Conservation (phyloP, 2,329 filamentous ascomycete genomes). For the Paraphoma sp. region DNA sequence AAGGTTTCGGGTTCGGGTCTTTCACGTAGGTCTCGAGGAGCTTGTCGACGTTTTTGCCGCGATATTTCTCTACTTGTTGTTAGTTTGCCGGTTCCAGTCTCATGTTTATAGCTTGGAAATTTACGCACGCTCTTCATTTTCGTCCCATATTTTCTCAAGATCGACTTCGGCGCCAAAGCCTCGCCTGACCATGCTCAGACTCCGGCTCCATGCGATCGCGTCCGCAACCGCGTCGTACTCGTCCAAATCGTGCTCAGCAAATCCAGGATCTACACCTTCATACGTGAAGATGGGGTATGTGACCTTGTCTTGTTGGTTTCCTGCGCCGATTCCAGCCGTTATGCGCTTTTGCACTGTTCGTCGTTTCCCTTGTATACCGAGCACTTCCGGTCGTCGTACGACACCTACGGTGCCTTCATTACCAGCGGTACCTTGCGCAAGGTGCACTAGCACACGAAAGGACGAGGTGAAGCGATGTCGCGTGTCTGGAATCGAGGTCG, state of each 20-base stretch:
- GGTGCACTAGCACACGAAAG: slow-evolving; percentile 62
- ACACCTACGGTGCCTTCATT: slow-evolving; percentile 57
- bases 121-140: slow-evolving; percentile 45
- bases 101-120: neutral
- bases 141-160: slow-evolving; percentile 54
- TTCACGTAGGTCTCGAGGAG: slow-evolving; percentile 48
- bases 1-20: slow-evolving; percentile 44
- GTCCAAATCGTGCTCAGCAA: slow-evolving; percentile 74
- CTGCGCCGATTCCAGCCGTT: slow-evolving; percentile 59
- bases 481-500: slow-evolving; percentile 62
- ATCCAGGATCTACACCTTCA: slow-evolving; percentile 65
- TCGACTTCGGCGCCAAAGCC: slow-evolving; percentile 63
- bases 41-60: slow-evolving; percentile 44
- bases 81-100: neutral
- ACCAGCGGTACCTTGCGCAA: slow-evolving; percentile 51
- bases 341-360: slow-evolving; percentile 57
- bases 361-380: slow-evolving; percentile 61
- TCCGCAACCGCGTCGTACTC: slow-evolving; percentile 70
- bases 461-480: slow-evolving; percentile 52
- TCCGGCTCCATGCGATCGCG: slow-evolving; percentile 73
- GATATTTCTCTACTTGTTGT: slow-evolving; percentile 42
- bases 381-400: slow-evolving; percentile 55
- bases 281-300: slow-evolving; percentile 61
- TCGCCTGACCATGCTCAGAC: slow-evolving; percentile 63
- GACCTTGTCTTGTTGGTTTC: slow-evolving; percentile 51